Conservation (phyloP, 225 moss, liverwort and hornwort genomes). For the Antitrichia curtipendula region DNA sequence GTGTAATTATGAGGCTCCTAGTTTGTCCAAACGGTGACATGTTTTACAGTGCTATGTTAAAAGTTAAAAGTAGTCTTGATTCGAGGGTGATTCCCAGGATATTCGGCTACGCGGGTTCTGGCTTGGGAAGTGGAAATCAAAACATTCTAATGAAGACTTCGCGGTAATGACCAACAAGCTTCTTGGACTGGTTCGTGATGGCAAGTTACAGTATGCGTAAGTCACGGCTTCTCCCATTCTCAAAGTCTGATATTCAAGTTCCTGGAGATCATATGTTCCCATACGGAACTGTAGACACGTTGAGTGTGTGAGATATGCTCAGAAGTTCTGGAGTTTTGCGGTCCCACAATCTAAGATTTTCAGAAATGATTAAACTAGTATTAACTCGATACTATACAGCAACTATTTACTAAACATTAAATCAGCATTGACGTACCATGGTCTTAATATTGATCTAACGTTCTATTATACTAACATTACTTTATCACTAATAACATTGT, state of each 20-base stretch:
- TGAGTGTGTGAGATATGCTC: neutral
- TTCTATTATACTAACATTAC: neutral
- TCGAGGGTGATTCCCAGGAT: conserved; percentile 34
- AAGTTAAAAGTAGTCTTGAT: neutral
- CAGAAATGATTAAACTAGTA: neutral
- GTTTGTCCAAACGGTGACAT: neutral
- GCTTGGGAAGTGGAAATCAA: conserved; percentile 69
- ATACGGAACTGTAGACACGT: neutral
- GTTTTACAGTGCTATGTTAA: neutral
- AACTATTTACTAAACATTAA: neutral
- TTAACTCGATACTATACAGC: neutral
- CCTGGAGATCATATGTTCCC: neutral
- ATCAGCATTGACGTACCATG: neutral
- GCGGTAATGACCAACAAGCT: conserved; percentile 52
- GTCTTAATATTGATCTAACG: neutral
- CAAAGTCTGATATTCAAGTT: neutral
- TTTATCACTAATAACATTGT: neutral
- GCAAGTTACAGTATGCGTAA: conserved; percentile 60
- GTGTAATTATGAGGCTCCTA: neutral
- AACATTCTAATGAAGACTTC: conserved; percentile 43
- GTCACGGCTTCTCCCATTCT: neutral
- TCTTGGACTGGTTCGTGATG: conserved; percentile 55
- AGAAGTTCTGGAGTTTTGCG: neutral
- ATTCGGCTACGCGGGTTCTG: conserved; percentile 65
- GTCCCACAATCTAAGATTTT: neutral